phyloP scores from a whole-genome alignment of 305 asterid species.

The Fraxinus platypoda region DNA sequence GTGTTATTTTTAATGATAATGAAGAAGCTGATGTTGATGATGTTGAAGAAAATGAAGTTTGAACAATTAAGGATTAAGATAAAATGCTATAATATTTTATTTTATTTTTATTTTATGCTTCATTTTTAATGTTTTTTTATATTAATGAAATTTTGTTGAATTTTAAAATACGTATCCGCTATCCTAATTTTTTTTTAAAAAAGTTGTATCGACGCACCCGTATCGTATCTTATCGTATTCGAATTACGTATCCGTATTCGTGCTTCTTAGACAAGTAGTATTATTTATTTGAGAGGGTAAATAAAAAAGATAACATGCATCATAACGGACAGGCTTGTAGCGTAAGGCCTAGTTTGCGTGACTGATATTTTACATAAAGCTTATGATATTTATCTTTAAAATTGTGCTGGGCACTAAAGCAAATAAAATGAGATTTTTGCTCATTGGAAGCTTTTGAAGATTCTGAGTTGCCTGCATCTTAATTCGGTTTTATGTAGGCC shows the following conservation, averaged over 20 bases:
- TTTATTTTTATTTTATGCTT: neutral
- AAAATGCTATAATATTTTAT: neutral
- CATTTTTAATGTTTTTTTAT: neutral
- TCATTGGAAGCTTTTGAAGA: neutral
- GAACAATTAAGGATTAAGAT: neutral
- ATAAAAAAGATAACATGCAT: neutral
- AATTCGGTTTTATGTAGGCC: slow-evolving; percentile 2
- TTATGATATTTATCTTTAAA: neutral
- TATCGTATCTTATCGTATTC: neutral
- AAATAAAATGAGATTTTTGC: neutral
- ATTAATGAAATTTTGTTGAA: neutral
- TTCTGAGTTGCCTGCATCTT: neutral
- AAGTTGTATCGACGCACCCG: neutral
- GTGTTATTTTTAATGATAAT: neutral
- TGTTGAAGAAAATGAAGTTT: neutral
- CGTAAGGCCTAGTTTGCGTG: neutral
- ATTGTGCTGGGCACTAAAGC: neutral
- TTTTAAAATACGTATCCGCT: neutral
- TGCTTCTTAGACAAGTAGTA: neutral
- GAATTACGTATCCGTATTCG: no score
- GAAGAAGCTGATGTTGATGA: neutral
- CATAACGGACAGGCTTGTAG: neutral
- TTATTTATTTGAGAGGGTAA: neutral
- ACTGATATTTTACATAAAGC: neutral
- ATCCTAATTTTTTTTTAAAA: neutral